Evolutionary conservation across 2,329 filamentous ascomycete genomes (phyloP), one percentile per base, ranked within the genome.

Genomic region (Dactylellina drechsleri): DNA sequence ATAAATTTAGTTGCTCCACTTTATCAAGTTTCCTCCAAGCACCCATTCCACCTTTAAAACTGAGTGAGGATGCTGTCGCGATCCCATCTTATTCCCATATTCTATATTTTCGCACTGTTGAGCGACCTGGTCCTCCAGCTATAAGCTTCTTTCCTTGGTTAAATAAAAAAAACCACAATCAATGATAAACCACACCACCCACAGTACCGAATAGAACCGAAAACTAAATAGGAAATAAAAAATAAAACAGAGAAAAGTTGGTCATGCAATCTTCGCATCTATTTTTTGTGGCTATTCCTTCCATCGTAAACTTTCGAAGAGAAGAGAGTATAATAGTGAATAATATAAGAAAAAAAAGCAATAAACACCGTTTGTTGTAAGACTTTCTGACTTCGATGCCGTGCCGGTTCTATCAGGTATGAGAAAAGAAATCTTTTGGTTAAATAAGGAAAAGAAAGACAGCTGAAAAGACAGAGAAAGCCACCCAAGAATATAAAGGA

Each of bases 371-470:
- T 68, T 66, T 56, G 61, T 36, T 36, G 31, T 4, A 36, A 66
- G 49, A 68, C 3, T 53, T 36, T 70, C 56, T 61, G 58, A 49
- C 18, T 74, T 47, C 45, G 40, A 74, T 74, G 70, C 57, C 62
- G 59, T 49, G 62, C 64, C 70, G 40, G 36, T 74, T 74, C 70
- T 74, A 74, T 74, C 61, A 67, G 52, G 62, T 67, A 66, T 66
- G 68, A 66, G 56, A 12, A 47, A 47, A 47, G 16, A n/a, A 47
- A 6, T 65, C 49, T 60, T 60, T 60, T 47, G 36, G 41, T 31
- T 47, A 10, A 45, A 43, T 4, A 23, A 23, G 23, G 23, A 26
- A 41, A 47, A 20, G 47, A 40, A 61, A 68, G n/a, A 53, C 6
- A n/a, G 45, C 16, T n/a, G 20, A 43, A 58, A n/a, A 52, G 7